Evolutionary conservation across 768 basidiomycete species (phyloP), one percentile per base, ranked within the genome.

Genomic region (Mycena indigotica): DNA sequence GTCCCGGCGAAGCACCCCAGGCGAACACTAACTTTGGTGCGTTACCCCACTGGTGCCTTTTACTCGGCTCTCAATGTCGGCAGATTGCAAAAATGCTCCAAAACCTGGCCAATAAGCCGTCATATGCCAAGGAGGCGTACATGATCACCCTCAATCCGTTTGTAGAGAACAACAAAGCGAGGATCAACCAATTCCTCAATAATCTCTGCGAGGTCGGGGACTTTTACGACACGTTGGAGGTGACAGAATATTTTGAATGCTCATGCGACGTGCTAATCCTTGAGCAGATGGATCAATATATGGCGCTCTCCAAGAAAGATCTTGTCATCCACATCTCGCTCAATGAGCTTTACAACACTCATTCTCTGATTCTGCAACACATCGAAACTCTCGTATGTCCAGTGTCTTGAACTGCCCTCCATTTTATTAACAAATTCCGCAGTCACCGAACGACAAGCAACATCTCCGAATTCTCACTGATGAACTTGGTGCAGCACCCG

Each of bases 71-170:
- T 40, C 6, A 21, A 44, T 24, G 28, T 21, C 51, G 28, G 10
- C 65, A 97, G 94, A 98, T 99, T 67, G 97, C 97, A 48, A 99
- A 99, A 79, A 98, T 99, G 97, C 78, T 99, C 55, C 97, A 99
- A 75, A 99, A 99, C 73, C 80, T 99, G 50, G 97, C 97, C 4
- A 99, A 99, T 75, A 98, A 98, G 74, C 97, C 97, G 1, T 95
- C 91, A 3, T 98, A 98, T 67, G 85, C 95, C 16, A 99, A 99
- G 71, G 97, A 99, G 72, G 88, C 87, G 16, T 99, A 99, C 75
- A 99, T 99, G 97, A 93, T 95, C 72, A 93, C 93, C 3, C 82
- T 99, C 48, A 98, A 98, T 70, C 97, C 97, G 2, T 98, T 98
- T 69, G 96, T 99, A 28, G 97, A 99, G 77, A 94, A 90, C 72